phyloP scores from a whole-genome alignment of 2,329 filamentous ascomycete genomes.

The Xylaria multiplex region DNA sequence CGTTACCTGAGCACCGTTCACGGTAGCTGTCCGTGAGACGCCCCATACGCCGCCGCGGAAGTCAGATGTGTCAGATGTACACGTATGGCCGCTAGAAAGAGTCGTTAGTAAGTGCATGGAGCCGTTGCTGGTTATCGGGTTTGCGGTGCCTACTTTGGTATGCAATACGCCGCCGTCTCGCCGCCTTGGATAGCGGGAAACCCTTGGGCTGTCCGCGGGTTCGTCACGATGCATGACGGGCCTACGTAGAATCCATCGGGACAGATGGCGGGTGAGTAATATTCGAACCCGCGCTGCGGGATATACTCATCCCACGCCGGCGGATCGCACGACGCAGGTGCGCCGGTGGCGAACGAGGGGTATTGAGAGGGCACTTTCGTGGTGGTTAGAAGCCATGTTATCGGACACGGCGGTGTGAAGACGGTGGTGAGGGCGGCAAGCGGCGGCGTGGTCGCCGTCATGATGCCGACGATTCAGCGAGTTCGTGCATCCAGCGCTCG shows the following conservation, averaged over 20 bases:
- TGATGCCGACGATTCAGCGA: constrained; percentile 19
- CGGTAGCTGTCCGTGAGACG: constrained; percentile 41
- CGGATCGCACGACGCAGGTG: constrained; percentile 48
- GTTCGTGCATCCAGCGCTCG: constrained; percentile 21
- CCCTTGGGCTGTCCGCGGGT: constrained; percentile 46
- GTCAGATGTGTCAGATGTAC: constrained; percentile 52
- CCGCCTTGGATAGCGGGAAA: constrained; percentile 40
- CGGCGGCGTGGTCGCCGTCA: constrained; percentile 35
- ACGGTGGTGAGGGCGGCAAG: constrained; percentile 54
- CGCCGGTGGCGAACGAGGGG: constrained; percentile 48
- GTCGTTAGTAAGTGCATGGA: constrained; percentile 9
- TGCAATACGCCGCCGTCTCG: constrained; percentile 44
- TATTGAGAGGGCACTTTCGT: constrained; percentile 53
- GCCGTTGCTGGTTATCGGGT: not conserved
- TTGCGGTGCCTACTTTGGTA: constrained; percentile 43
- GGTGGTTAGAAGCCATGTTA: constrained; percentile 54
- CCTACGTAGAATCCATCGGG: constrained; percentile 41
- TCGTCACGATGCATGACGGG: constrained; percentile 37
- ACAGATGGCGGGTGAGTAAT: constrained; percentile 44
- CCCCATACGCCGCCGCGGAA: constrained; percentile 39
- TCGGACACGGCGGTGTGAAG: constrained; percentile 54
- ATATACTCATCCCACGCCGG: constrained; percentile 52
- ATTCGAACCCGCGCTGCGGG: constrained; percentile 49
- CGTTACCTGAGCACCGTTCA: constrained; percentile 34
- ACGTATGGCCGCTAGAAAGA: constrained; percentile 49